These are phyloP conservation scores for Penicillium occitanis DNA, from an alignment of 2,329 filamentous ascomycete species.

Conservation along the genomic window DNA sequence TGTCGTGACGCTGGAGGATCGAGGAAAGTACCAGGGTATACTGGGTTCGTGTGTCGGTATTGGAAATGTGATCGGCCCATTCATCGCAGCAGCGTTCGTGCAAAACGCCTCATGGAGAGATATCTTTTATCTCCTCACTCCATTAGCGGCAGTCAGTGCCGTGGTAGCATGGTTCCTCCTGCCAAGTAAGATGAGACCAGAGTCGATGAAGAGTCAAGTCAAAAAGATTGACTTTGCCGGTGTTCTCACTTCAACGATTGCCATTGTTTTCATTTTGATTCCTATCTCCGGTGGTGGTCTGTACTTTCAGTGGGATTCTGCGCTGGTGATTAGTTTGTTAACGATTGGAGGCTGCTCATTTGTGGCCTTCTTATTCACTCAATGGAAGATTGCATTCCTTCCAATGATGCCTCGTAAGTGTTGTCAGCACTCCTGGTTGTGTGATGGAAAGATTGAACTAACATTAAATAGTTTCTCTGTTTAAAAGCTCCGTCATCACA, in stretches of 20 bases:
- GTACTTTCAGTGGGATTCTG: constrained; percentile 57
- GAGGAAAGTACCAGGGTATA: constrained; percentile 57
- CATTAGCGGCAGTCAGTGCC: constrained; percentile 51
- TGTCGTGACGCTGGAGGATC: constrained; percentile 58
- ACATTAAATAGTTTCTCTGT: constrained; percentile 45
- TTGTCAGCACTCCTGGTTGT: background rate
- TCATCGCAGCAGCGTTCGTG: constrained; percentile 50
- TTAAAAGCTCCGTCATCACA: constrained; percentile 54
- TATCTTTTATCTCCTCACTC: constrained; percentile 54
- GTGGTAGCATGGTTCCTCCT: constrained; percentile 53
- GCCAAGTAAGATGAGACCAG: constrained; percentile 52
- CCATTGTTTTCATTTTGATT: constrained; percentile 61
- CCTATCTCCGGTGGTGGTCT: constrained; percentile 62
- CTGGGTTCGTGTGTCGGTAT: constrained; percentile 47
- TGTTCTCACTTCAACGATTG: constrained; percentile 54
- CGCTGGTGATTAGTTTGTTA: constrained; percentile 62
- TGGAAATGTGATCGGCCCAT: constrained; percentile 50
- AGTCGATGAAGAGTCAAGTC: constrained; percentile 50
- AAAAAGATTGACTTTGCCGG: constrained; percentile 61
- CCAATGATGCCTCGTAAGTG: constrained; percentile 58
- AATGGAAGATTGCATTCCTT: constrained; percentile 56
- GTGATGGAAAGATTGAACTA: constrained; percentile 19
- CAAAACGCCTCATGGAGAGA: constrained; percentile 47
- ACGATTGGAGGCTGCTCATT: constrained; percentile 49
- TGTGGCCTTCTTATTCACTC: constrained; percentile 54